Conservation (phyloP, 2,329 filamentous ascomycete genomes). For the Curvularia verruculosa region DNA sequence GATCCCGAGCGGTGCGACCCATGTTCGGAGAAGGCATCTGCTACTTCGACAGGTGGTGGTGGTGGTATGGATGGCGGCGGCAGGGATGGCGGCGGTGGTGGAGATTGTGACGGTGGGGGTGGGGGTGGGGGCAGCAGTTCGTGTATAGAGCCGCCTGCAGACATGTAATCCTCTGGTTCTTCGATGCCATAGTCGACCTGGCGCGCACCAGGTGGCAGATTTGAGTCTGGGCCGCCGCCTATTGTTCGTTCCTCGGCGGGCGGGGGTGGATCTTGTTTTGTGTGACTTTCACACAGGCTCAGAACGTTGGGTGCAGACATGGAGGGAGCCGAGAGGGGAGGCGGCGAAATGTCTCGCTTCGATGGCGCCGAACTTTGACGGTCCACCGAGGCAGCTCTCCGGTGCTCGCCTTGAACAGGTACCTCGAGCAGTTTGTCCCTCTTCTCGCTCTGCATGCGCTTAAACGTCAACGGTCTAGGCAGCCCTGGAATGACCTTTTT, state of each 20-base stretch:
- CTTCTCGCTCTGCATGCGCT: slow-evolving; percentile 80
- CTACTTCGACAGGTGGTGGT: slow-evolving; percentile 23
- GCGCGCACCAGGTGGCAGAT: slow-evolving; percentile 43
- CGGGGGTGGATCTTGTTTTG: slow-evolving; percentile 29
- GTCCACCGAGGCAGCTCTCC: slow-evolving; percentile 75
- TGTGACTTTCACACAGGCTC: slow-evolving; percentile 37
- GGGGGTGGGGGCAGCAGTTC: slow-evolving; percentile 1
- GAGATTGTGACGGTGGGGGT: slow-evolving; percentile 25
- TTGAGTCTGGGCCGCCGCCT: slow-evolving; percentile 38
- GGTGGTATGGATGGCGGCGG: slow-evolving; percentile 13
- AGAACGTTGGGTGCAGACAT: slow-evolving; percentile 50
- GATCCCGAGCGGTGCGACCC: slow-evolving; percentile 43
- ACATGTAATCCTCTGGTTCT: slow-evolving; percentile 32
- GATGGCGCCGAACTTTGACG: slow-evolving; percentile 67
- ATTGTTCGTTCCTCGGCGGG: slow-evolving; percentile 29
- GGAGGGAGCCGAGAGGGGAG: slow-evolving; percentile 45
- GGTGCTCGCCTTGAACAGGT: slow-evolving; percentile 67
- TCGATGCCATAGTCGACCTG: slow-evolving; percentile 43
- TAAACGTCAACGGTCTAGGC: slow-evolving; percentile 78
- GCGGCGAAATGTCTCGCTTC: slow-evolving; percentile 53
- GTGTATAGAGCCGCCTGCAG: slow-evolving; percentile 11
- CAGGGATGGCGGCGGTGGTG: slow-evolving; percentile 16
- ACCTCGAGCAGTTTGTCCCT: slow-evolving; percentile 74
- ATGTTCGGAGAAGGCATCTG: slow-evolving; percentile 38
- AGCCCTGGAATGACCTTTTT: slow-evolving; percentile 77